Conservation (phyloP, 169 alveolate species). For the Blepharisma undulans region DNA sequence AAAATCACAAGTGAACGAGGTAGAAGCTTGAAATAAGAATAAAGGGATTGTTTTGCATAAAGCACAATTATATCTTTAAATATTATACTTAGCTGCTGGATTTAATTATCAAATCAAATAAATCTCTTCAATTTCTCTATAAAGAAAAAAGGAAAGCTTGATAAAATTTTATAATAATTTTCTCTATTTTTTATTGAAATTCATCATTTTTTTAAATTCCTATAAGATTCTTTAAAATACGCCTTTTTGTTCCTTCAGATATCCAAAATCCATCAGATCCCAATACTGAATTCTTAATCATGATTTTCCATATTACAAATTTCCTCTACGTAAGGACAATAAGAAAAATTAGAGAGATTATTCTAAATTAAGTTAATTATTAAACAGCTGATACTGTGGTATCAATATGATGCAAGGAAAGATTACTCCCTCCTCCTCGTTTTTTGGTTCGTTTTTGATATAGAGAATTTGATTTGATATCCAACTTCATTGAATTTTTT, state of each 20-base stretch:
- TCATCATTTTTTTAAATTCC: no score
- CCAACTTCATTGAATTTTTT: not conserved
- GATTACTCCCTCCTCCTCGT: not conserved
- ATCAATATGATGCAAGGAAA: not conserved
- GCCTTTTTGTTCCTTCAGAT: not conserved
- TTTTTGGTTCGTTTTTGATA: not conserved
- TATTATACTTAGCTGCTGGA: not conserved
- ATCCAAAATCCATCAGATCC: no score
- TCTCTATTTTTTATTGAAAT: not conserved
- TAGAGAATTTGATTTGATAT: not conserved
- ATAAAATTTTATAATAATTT: no score
- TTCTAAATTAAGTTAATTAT: not conserved
- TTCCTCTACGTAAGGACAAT: not conserved
- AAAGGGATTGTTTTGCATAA: no score
- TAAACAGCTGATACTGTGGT: not conserved
- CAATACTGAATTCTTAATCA: not conserved
- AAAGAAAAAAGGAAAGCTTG: no score
- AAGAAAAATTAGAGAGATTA: not conserved
- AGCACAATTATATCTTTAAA: no score
- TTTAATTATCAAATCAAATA: no score
- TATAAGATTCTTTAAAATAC: no score
- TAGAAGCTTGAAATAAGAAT: no score
- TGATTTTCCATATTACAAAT: not conserved
- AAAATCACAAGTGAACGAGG: no score
- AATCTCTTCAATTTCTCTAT: not conserved